Evolutionary conservation across 495 filamentous ascomycete species (phyloP).

Genomic region (Annulohypoxylon bovei): DNA sequence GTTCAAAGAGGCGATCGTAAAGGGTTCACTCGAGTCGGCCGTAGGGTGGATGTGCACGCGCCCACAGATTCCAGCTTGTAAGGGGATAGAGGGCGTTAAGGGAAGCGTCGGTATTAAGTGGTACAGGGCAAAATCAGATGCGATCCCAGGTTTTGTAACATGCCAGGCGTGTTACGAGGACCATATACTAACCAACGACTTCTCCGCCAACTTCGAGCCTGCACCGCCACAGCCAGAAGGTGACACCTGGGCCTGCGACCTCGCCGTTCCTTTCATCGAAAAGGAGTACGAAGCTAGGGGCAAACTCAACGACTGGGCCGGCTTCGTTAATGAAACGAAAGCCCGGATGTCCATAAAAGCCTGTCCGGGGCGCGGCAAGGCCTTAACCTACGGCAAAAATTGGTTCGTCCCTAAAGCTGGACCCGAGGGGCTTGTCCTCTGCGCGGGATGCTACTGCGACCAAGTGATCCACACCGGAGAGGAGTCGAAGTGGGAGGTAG

Average conservation of each 20-base stretch:
- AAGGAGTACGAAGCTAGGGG: slow-evolving; percentile 43
- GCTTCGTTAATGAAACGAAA: slow-evolving; percentile 38
- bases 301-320: slow-evolving; percentile 43
- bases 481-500: slow-evolving; percentile 37
- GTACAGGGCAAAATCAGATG: slow-evolving; percentile 23
- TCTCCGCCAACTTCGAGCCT: slow-evolving; percentile 41
- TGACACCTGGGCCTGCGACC: slow-evolving; percentile 49
- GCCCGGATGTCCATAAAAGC: slow-evolving; percentile 37
- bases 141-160: slow-evolving; percentile 45
- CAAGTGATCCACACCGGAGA: slow-evolving; percentile 46
- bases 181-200: slow-evolving; percentile 42
- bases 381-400: slow-evolving; percentile 29
- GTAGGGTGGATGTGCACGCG: slow-evolving; percentile 34
- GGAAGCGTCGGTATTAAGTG: slow-evolving; percentile 24
- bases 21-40: slow-evolving; percentile 4
- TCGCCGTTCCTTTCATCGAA: slow-evolving; percentile 46
- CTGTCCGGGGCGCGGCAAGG: slow-evolving; percentile 30
- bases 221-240: slow-evolving; percentile 39
- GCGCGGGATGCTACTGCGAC: slow-evolving; percentile 52
- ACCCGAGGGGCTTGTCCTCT: slow-evolving; percentile 45
- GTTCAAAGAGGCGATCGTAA: slow-evolving; percentile 10
- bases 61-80: slow-evolving; percentile 35
- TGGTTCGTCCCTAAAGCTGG: slow-evolving; percentile 50
- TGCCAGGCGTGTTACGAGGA: slow-evolving; percentile 55
- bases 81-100: slow-evolving; percentile 33